Evolutionary conservation across 495 filamentous ascomycete genomes (phyloP).

Genomic region (Lepraria neglecta): DNA sequence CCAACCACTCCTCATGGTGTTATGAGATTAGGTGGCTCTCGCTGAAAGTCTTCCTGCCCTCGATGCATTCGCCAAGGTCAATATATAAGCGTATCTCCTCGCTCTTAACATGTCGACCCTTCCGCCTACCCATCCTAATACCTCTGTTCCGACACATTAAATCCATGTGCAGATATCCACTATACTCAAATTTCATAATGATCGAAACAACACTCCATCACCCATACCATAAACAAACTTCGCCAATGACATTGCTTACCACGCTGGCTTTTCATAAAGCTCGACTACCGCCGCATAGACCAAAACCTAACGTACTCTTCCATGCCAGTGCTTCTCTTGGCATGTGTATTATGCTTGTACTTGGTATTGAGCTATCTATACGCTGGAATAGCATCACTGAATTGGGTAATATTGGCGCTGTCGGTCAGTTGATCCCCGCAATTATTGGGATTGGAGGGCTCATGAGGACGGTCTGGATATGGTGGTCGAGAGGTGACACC

Average conservation of each 20-base stretch:
- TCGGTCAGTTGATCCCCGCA: conserved; percentile 27
- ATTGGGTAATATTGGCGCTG: conserved; percentile 19
- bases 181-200: background rate
- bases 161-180: background rate
- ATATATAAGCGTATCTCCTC: background rate
- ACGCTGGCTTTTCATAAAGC: background rate
- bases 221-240: background rate
- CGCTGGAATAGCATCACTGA: conserved; percentile 23
- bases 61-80: background rate
- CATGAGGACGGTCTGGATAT: conserved; percentile 10
- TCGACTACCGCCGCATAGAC: background rate
- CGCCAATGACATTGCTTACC: background rate
- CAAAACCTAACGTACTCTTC: background rate
- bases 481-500: conserved; percentile 3
- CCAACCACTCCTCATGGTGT: conserved; percentile 3
- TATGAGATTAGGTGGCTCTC: background rate
- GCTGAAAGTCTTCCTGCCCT: background rate
- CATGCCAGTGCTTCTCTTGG: background rate
- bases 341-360: conserved; percentile 15
- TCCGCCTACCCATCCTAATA: background rate
- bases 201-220: background rate
- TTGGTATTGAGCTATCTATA: conserved; percentile 24
- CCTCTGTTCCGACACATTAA: background rate
- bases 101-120: background rate
- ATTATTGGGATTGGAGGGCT: conserved; percentile 25